Conservation (phyloP, 2,329 filamentous ascomycete genomes). For the Penicillium sp. region DNA sequence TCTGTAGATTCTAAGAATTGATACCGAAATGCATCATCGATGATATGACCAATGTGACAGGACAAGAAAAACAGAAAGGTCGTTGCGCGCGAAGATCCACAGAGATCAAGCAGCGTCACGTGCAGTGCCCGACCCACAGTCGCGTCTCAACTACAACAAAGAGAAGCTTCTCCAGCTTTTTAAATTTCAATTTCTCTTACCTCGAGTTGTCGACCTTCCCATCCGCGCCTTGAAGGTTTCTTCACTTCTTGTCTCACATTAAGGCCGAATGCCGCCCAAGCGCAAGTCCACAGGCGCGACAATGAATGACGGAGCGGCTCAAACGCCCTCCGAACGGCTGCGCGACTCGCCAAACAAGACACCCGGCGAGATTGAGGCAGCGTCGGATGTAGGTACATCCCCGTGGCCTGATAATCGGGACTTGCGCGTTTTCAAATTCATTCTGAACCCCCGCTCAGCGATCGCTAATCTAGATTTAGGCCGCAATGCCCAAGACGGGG, state of each 20-base stretch:
- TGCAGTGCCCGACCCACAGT: conserved; percentile 14
- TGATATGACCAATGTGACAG: too few species aligned
- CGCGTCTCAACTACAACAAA: conserved; percentile 8
- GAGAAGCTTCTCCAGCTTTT: background rate
- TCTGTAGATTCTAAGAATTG: background rate
- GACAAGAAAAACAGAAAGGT: background rate
- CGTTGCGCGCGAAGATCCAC: background rate
- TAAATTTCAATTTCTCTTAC: background rate
- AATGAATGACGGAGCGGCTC: conserved; percentile 15
- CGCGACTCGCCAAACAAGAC: conserved; percentile 11
- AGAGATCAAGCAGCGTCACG: conserved; percentile 10
- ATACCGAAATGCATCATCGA: background rate
- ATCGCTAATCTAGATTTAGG: background rate
- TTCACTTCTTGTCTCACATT: background rate
- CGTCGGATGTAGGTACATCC: conserved; percentile 16
- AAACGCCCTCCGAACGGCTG: conserved; percentile 25
- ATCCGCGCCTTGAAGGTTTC: background rate
- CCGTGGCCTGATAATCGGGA: conserved; percentile 11
- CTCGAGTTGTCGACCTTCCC: background rate
- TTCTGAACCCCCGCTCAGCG: background rate
- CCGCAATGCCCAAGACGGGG: conserved; percentile 19
- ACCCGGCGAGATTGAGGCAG: background rate
- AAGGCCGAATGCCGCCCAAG: conserved; percentile 20
- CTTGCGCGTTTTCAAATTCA: conserved; percentile 1
- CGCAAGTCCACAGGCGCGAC: conserved; percentile 28